Base-by-base conservation (phyloP, 148 eudicot species). In the Gaultheria prostrata region DNA sequence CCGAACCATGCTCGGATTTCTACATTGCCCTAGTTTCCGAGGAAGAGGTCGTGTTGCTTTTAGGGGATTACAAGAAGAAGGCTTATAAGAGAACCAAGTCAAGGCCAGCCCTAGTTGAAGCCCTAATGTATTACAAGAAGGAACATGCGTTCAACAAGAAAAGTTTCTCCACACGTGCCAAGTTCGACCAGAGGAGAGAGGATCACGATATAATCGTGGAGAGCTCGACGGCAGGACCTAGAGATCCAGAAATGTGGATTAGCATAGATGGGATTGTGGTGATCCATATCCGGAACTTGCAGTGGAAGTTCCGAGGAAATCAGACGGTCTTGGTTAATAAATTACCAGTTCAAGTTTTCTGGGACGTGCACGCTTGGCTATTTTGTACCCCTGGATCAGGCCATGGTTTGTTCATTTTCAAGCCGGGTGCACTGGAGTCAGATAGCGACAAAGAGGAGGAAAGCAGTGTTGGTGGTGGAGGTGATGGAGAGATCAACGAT, bases 231-330 rank as follows among this genome's bases (percentile, higher is more conserved):
- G 8, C 75, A 0, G 89, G 89, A 28, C 78, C 89, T 0, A 86
- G 85, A 48, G 92, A 91, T 26, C 90, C 91, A 0, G 91, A 92
- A 82, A 90, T 92, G 92, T 87, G 89, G 89, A 92, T 92, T 39
- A 90, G 89, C 46, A 81, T 92, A 17, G 90, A 90, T 45, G 94
- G 94, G 12, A 87, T 89, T 10, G 90, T 89, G 24, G 85, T 89
- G n/a, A 73, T 90, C 0, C 90, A 90, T 45, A 50, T 85, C 6
- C 61, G 43, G 84, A 96, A 96, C 80, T 84, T 96, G 84, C 98
- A 93, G 69, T 96, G 98, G 99, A 96, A 96, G 69, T 96, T 96
- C 79, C 82, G 98, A 59, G 99, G 99, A 4, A 96, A 92, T 67
- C 91, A 96, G 83, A 93, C 92, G 0, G 92, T 96, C 7, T 28